These are phyloP conservation scores for Thozetella sp. DNA, from an alignment of 495 filamentous ascomycete species.

Conservation along the genomic window DNA sequence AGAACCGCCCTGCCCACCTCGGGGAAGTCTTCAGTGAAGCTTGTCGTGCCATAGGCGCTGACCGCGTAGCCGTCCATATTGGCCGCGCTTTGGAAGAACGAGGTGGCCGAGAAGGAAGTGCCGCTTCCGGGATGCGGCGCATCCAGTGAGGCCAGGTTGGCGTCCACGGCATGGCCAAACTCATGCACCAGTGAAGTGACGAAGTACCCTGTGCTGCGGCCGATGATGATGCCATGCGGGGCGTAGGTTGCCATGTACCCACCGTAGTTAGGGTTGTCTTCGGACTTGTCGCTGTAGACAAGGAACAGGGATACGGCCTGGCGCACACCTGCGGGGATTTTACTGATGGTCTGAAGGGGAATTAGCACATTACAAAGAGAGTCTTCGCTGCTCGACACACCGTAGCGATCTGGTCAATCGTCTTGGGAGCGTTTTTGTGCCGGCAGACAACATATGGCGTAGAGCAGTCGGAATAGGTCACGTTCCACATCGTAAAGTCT, in stretches of 20 bases:
- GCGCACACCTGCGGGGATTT: conserved; percentile 6
- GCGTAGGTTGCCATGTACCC: conserved; percentile 9
- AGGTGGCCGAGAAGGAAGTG: conserved; percentile 5
- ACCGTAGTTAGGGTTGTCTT: conserved; percentile 9
- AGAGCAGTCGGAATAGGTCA: conserved; percentile 16
- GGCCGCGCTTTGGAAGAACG: conserved; percentile 4
- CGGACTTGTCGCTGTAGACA: conserved; percentile 6
- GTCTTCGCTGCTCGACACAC: neutral
- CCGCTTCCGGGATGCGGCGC: conserved; percentile 4
- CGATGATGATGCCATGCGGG: conserved; percentile 10
- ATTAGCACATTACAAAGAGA: neutral
- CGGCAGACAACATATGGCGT: conserved; percentile 10
- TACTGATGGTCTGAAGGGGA: conserved; percentile 1
- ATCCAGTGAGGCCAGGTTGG: conserved; percentile 8
- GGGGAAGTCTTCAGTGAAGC: conserved; percentile 7
- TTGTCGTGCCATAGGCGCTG: conserved; percentile 6
- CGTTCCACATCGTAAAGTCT: conserved; percentile 15
- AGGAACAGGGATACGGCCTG: conserved; percentile 10
- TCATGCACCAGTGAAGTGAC: conserved; percentile 15
- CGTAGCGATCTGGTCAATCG: conserved; percentile 8
- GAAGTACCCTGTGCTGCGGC: conserved; percentile 11
- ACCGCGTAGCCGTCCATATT: conserved; percentile 5
- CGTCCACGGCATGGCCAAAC: conserved; percentile 11
- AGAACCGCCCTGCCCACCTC: conserved; percentile 9
- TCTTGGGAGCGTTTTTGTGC: conserved; percentile 5